phyloP scores from a whole-genome alignment of 352 stramenopile genomes.

The Globisporangium nodosum region DNA sequence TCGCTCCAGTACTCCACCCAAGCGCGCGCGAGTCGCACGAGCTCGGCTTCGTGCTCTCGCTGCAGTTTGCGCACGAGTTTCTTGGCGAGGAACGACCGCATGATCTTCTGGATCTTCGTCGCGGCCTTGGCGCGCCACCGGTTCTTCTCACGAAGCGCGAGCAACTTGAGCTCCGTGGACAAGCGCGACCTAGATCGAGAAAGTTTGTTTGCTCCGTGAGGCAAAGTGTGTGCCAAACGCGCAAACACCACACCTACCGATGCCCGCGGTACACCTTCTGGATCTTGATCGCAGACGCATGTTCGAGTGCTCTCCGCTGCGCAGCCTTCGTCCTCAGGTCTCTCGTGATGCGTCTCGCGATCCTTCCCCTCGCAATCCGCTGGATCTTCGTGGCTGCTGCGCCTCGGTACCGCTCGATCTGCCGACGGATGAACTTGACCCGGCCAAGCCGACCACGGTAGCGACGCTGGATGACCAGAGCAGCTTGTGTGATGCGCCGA shows the following conservation, averaged over 20 bases:
- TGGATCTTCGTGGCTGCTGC: slow-evolving; percentile 54
- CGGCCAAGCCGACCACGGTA: slow-evolving; percentile 65
- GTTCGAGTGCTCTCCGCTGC: slow-evolving; percentile 23
- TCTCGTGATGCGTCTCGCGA: slow-evolving; percentile 25
- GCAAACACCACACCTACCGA: slow-evolving; percentile 18
- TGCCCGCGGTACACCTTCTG: slow-evolving; percentile 72
- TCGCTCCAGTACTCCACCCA: slow-evolving; percentile 82
- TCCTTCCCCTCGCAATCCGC: slow-evolving; percentile 31
- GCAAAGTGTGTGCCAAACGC: neutral
- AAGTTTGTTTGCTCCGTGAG: neutral
- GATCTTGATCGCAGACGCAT: slow-evolving; percentile 45
- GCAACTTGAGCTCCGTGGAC: slow-evolving; percentile 60
- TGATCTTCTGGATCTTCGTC: slow-evolving; percentile 62
- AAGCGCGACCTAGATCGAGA: slow-evolving; percentile 31
- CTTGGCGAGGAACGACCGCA: slow-evolving; percentile 42
- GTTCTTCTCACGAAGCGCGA: slow-evolving; percentile 59
- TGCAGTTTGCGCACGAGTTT: slow-evolving; percentile 25
- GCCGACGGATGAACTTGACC: slow-evolving; percentile 50
- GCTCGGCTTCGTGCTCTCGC: slow-evolving; percentile 23
- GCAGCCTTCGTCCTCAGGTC: slow-evolving; percentile 27
- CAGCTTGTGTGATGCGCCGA: slow-evolving; percentile 31
- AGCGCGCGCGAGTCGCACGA: slow-evolving; percentile 39
- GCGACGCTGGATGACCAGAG: slow-evolving; percentile 53
- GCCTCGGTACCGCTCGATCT: slow-evolving; percentile 45
- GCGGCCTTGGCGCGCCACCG: slow-evolving; percentile 39